A percentile compares a stretch with the other conserved stretches of the same genome.
Conservation (phyloP, 768 basidiomycete genomes). For the Kwoniella sp. region DNA sequence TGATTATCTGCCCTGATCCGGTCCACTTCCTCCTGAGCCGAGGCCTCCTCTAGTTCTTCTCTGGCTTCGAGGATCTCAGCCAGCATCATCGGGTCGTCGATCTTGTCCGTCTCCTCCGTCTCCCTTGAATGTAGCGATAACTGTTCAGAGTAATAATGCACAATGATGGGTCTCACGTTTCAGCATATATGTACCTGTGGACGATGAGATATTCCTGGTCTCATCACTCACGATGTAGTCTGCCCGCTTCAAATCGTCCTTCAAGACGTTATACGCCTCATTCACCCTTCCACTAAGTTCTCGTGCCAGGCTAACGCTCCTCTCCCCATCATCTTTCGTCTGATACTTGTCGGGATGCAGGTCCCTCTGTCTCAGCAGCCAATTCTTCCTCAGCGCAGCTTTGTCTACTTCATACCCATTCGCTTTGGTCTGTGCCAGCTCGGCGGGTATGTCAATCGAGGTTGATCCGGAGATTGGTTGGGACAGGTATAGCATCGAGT, state of each 20-base stretch:
- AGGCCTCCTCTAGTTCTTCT: conserved; percentile 73
- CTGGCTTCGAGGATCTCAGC: conserved; percentile 75
- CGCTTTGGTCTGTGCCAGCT: conserved; percentile 35
- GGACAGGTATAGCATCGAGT: conserved; percentile 70
- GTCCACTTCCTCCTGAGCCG: conserved; percentile 61
- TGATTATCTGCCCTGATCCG: conserved; percentile 63
- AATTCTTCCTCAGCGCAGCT: conserved; percentile 65
- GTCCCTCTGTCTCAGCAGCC: conserved; percentile 70
- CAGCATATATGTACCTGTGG: neutral
- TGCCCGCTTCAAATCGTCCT: conserved; percentile 72
- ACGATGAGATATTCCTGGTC: neutral
- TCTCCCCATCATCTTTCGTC: conserved; percentile 62
- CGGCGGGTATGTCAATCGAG: conserved; percentile 33
- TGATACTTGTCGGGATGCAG: conserved; percentile 89
- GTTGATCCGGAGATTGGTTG: conserved; percentile 32
- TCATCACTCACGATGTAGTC: conserved; percentile 68
- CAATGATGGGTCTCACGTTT: too few relatives aligned
- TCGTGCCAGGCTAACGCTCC: conserved; percentile 61
- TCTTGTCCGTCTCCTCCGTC: conserved; percentile 69
- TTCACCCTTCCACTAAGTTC: conserved; percentile 77
- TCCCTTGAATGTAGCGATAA: conserved; percentile 66
- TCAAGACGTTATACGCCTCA: conserved; percentile 73
- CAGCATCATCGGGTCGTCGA: conserved; percentile 72
- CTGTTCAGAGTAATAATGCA: conserved; percentile 18
- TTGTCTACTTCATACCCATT: conserved; percentile 67